Percentiles rank a stretch among this genome's conserved stretches.
Conservation (phyloP, 352 stramenopile genomes). For the Aphanomyces invadans region DNA sequence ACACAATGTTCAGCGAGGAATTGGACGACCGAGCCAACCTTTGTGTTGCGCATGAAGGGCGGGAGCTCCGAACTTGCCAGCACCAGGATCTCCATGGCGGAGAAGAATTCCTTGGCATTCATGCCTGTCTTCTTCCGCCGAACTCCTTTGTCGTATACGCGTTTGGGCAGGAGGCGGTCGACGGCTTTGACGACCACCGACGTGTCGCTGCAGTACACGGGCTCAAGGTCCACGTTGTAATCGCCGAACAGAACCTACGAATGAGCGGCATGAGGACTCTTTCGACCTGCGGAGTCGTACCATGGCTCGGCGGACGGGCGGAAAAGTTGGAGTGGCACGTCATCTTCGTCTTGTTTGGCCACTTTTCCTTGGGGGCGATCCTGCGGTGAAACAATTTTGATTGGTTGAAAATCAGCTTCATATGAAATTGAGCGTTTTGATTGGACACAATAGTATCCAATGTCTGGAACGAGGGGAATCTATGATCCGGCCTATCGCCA, state of each 20-base stretch:
- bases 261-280: not conserved
- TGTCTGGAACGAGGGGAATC: too few species aligned
- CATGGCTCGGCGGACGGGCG: not conserved
- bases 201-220: not conserved
- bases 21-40: not conserved
- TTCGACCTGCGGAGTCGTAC: not conserved
- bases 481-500: too few species aligned
- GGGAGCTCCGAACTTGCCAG: not conserved
- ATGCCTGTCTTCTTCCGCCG: not conserved
- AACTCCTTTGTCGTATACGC: not conserved
- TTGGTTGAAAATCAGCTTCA: too few species aligned
- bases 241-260: not conserved
- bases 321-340: not conserved
- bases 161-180: not conserved
- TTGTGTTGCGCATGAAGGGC: not conserved
- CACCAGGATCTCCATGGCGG: not conserved
- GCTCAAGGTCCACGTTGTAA: not conserved
- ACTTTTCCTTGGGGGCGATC: too few species aligned
- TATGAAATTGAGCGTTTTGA: too few species aligned
- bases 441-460: too few species aligned
- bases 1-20: not conserved
- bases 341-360: too few species aligned
- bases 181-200: not conserved
- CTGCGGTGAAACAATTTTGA: too few species aligned
- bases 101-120: not conserved